Percentiles rank a stretch among this genome's conserved stretches.
These are phyloP conservation scores for Verticillium longisporum DNA, from an alignment of 2,329 filamentous ascomycete genomes.

Conservation along the genomic window DNA sequence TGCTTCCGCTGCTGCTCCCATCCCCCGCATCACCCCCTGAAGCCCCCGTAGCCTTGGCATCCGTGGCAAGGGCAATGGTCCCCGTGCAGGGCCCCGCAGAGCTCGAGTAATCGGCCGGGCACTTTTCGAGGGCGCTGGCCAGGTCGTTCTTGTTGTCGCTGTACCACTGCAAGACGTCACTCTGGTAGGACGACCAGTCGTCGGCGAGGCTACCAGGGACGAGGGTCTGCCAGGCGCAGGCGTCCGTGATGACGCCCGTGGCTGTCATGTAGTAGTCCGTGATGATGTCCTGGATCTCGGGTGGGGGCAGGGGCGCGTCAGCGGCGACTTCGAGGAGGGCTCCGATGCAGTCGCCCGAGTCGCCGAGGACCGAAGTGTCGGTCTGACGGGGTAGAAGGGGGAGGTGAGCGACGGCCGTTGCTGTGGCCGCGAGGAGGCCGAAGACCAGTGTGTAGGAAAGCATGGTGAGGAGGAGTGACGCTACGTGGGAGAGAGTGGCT, in stretches of 20 bases:
- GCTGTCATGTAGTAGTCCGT: neutral
- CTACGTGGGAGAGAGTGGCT: too few relatives aligned
- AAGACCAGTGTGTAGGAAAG: neutral
- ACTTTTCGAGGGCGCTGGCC: neutral
- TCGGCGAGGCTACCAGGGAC: neutral
- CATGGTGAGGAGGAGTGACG: neutral
- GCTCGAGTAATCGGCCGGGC: conserved; percentile 1
- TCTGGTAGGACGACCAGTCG: conserved; percentile 1
- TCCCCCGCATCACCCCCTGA: neutral
- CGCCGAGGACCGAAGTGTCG: neutral
- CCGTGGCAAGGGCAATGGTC: neutral
- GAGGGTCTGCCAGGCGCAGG: conserved; percentile 2
- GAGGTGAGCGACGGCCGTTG: neutral
- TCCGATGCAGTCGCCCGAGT: neutral
- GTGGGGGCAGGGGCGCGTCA: neutral
- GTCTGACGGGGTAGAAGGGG: conserved; percentile 2
- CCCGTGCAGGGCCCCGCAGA: neutral
- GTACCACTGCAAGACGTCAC: conserved; percentile 2
- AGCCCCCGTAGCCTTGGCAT: neutral
- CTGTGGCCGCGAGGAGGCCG: neutral
- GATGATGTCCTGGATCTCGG: conserved; percentile 2
- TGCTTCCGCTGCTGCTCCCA: neutral
- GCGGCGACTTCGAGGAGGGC: neutral
- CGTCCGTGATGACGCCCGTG: neutral
- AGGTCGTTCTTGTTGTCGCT: neutral